Evolutionary conservation across 768 basidiomycete genomes (phyloP).

Genomic region (Russula virescens): DNA sequence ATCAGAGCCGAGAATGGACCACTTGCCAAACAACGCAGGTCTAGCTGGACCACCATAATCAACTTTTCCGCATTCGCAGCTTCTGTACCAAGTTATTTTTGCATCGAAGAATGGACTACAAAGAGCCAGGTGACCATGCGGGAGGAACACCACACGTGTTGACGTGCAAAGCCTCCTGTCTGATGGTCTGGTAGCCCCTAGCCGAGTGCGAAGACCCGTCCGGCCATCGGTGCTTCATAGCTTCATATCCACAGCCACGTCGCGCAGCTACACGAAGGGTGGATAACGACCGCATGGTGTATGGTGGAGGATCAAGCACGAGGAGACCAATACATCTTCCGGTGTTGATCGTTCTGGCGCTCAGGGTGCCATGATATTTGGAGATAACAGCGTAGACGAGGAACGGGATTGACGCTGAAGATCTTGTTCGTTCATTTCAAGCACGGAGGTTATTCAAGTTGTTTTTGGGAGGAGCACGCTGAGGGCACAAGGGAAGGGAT

Average conservation of each 20-base stretch:
- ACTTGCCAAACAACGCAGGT: neutral
- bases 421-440: neutral
- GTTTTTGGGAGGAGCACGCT: neutral
- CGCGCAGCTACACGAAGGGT: constrained; percentile 1
- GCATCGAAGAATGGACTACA: neutral
- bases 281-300: constrained; percentile 2
- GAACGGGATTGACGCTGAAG: neutral
- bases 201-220: neutral
- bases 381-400: neutral
- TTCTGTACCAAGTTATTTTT: neutral
- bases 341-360: neutral
- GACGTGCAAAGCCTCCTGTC: constrained; percentile 9
- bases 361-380: neutral
- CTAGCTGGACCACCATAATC: neutral
- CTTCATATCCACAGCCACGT: neutral
- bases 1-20: constrained; percentile 9
- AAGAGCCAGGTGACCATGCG: neutral
- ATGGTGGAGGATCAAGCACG: neutral
- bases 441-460: too few relatives aligned
- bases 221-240: neutral
- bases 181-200: constrained; percentile 14
- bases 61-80: neutral
- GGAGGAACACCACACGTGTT: constrained; percentile 7
- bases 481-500: neutral
- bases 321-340: neutral